These are phyloP conservation scores for Chaetoscypha palmicola DNA, from an alignment of 2,329 filamentous ascomycete species.

Conservation along the genomic window DNA sequence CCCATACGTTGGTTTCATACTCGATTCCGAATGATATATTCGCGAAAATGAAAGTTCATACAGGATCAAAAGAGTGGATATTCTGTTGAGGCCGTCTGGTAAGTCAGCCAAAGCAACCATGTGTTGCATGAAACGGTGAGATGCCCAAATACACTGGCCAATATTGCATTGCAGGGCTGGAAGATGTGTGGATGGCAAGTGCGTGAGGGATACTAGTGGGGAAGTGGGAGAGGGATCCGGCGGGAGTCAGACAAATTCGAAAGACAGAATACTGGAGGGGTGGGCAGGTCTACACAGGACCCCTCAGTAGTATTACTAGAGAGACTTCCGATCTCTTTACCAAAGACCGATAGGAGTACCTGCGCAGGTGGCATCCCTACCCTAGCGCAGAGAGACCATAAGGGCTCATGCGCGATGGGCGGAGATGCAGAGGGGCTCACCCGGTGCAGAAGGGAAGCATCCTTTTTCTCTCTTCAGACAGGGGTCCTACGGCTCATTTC, in stretches of 20 bases:
- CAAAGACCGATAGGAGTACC: not conserved
- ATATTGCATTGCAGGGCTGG: not conserved
- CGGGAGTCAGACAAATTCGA: not conserved
- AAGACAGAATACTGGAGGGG: not conserved
- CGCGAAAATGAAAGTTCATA: not conserved
- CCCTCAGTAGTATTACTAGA: not conserved
- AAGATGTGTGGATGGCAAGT: not conserved
- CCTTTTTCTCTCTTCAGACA: not conserved
- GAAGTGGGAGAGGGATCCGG: not conserved
- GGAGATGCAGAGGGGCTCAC: not conserved
- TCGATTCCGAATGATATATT: not conserved
- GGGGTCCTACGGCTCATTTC: not conserved
- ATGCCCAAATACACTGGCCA: too few relatives aligned
- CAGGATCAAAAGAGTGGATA: not conserved
- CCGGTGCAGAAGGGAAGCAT: not conserved
- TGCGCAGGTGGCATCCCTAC: not conserved
- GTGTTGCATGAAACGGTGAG: slow-evolving; percentile 1
- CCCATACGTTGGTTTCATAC: not conserved
- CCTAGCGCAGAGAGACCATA: not conserved
- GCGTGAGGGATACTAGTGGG: not conserved
- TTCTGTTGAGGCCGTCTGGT: not conserved
- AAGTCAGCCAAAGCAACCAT: not conserved
- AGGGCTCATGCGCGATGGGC: not conserved
- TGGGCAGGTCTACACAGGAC: not conserved
- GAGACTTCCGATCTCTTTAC: not conserved